Conservation (phyloP, 2,329 filamentous ascomycete species). For the Nothophoma quercina region DNA sequence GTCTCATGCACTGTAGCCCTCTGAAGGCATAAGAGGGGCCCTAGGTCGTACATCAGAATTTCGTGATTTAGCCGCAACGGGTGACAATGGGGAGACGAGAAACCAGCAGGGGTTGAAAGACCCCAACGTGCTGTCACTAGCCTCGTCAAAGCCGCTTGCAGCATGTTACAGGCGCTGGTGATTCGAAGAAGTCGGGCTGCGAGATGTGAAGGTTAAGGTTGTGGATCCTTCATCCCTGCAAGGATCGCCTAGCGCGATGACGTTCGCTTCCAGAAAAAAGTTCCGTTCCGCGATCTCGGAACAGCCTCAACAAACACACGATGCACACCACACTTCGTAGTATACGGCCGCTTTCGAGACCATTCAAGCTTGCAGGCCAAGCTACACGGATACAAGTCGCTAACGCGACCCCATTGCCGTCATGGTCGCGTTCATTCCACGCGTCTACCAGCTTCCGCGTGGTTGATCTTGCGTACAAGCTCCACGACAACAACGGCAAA, state of each 20-base stretch:
- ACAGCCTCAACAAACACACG: slow-evolving; percentile 12
- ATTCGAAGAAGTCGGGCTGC: too few relatives aligned
- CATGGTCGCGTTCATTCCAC: slow-evolving; percentile 41
- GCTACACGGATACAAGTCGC: slow-evolving; percentile 1
- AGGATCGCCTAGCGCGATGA: slow-evolving; percentile 14
- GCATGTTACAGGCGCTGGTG: too few relatives aligned
- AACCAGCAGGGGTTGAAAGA: too few relatives aligned
- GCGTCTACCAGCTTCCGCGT: slow-evolving; percentile 30
- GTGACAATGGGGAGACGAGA: too few relatives aligned
- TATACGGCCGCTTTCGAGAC: slow-evolving; percentile 17
- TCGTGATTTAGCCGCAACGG: too few relatives aligned
- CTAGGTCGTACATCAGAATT: too few relatives aligned
- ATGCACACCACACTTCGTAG: slow-evolving; percentile 24
- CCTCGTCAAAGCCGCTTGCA: too few relatives aligned
- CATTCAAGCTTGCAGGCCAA: slow-evolving; percentile 17
- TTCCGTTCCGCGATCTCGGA: slow-evolving; percentile 17
- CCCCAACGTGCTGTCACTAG: too few relatives aligned
- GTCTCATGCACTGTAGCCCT: too few relatives aligned
- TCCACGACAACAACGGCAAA: slow-evolving; percentile 46
- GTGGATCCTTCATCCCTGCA: background rate
- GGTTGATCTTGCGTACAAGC: slow-evolving; percentile 45
- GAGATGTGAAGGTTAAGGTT: slow-evolving; percentile 1
- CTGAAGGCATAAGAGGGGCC: too few relatives aligned
- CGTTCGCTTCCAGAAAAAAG: slow-evolving; percentile 18
- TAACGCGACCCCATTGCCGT: slow-evolving; percentile 12